These are phyloP conservation scores for Neopestalotiopsis clavispora DNA, from an alignment of 2,329 filamentous ascomycete species.

Conservation along the genomic window DNA sequence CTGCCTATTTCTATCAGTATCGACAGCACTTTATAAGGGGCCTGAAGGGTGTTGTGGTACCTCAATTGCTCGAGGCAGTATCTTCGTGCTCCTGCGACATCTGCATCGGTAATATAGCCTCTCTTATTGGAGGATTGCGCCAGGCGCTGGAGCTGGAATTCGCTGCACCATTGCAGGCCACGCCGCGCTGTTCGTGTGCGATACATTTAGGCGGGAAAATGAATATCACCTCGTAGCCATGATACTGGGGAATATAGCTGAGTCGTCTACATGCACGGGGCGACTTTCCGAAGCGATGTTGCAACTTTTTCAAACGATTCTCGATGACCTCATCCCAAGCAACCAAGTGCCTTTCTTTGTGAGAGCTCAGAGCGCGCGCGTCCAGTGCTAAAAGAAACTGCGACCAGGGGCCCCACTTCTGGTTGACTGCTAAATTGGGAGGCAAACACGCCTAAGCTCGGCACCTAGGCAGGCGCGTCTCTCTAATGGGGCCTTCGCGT, in stretches of 20 bases:
- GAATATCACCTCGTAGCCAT: slow-evolving; percentile 2
- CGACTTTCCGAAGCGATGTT: neutral
- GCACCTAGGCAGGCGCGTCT: neutral
- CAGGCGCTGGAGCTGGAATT: slow-evolving; percentile 14
- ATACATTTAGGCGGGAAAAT: slow-evolving; percentile 16
- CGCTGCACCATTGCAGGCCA: slow-evolving; percentile 28
- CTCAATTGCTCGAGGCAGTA: slow-evolving; percentile 61
- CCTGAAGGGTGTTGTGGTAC: slow-evolving; percentile 33
- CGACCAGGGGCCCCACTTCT: neutral
- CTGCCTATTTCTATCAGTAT: slow-evolving; percentile 58
- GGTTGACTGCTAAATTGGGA: neutral
- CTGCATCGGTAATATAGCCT: slow-evolving; percentile 53
- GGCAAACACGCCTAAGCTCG: neutral
- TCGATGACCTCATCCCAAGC: slow-evolving; percentile 1
- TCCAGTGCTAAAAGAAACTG: slow-evolving; percentile 3
- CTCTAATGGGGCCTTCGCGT: slow-evolving; percentile 4
- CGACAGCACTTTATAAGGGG: neutral
- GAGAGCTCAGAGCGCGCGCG: neutral
- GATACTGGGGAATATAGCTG: neutral
- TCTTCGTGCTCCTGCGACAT: slow-evolving; percentile 56
- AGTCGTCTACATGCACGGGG: neutral
- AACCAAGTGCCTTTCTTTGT: neutral
- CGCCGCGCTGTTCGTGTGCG: slow-evolving; percentile 18
- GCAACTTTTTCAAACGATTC: neutral
- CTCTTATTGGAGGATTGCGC: slow-evolving; percentile 30